Percentiles rank a stretch among this genome's conserved stretches.
phyloP scores from a whole-genome alignment of 2,329 filamentous ascomycete species.

The Dendryphion nanum region DNA sequence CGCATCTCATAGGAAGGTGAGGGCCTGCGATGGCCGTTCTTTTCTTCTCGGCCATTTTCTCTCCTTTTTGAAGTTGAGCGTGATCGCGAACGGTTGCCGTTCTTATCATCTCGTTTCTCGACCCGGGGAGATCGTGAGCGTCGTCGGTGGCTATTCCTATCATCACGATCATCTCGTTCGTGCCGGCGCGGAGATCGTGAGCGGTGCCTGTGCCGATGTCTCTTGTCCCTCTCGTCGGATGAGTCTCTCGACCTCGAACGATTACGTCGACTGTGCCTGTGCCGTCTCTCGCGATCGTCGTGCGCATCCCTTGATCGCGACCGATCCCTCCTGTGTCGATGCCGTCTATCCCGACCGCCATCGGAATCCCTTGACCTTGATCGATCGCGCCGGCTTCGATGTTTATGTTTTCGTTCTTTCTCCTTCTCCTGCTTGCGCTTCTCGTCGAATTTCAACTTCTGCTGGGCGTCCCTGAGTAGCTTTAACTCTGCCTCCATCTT shows the following conservation, averaged over 20 bases:
- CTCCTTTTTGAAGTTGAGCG: no score
- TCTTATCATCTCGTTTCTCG: background rate
- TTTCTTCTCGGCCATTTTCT: no score
- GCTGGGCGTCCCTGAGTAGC: constrained; percentile 56
- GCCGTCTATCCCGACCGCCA: background rate
- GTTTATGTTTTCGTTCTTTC: constrained; percentile 23
- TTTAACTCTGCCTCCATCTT: constrained; percentile 64
- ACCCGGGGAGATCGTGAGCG: no score
- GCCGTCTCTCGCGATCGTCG: constrained; percentile 13
- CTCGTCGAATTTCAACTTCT: constrained; percentile 36
- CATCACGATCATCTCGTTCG: constrained; percentile 9
- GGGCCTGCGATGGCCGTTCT: constrained; percentile 12
- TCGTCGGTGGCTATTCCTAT: constrained; percentile 11
- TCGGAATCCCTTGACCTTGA: constrained; percentile 14
- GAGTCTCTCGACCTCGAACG: constrained; percentile 17
- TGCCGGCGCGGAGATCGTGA: constrained; percentile 24
- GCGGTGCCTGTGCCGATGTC: constrained; percentile 20
- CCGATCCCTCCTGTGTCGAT: constrained; percentile 13
- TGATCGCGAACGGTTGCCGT: constrained; percentile 3
- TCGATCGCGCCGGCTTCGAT: constrained; percentile 28
- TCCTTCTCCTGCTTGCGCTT: constrained; percentile 37
- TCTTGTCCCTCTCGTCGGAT: constrained; percentile 4
- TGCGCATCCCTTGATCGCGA: constrained; percentile 13
- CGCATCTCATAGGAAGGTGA: no score
- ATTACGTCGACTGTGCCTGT: constrained; percentile 23